Evolutionary conservation across 768 basidiomycete species (phyloP), one percentile per base, ranked within the genome.

Genomic region (Russula brevipes): DNA sequence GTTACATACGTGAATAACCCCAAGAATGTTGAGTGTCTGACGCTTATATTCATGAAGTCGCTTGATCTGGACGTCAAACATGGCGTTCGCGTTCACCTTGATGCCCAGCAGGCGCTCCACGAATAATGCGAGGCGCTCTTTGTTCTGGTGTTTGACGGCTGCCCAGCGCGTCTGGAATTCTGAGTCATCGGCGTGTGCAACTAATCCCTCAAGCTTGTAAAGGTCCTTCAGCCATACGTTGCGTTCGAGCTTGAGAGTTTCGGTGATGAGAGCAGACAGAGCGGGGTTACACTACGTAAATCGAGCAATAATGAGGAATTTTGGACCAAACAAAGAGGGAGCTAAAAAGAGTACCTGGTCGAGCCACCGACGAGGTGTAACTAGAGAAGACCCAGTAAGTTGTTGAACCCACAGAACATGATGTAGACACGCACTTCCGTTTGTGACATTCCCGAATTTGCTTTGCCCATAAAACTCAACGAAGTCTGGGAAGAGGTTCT

Each of bases 41-140:
- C 97, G 88, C 85, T 93, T 94, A 71, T 91, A 96, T 76, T 97
- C 94, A 67, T 98, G 95, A 66, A 96, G 76, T 69, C 96, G 85
- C 88, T 91, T 90, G 69, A 93, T 90, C 75, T 93, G 93, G n/a
- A 94, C 87, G 73, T 94, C 93, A 66, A 91, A 94, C 81, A 95
- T 80, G 16, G 91, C 91, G 49, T 82, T 77, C 42, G 89, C 86
- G 70, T 90, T 85, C 57, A 94, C 78, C 38, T 72, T 81, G 57
- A 92, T 71, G 16, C 92, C 90, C 19, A 95, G 76, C 0, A 83
- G 88, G 3, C 72, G 73, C 75, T 91, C 80, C 38, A 95, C 84
- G 69, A 90, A 79, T 64, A 86, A 79, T 10, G 92, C 91, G 10
- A 96, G 81, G 55, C 91, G 83, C 71, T 91, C 86, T 78, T 98